Evolutionary conservation across 2,329 filamentous ascomycete species (phyloP), one percentile per base, ranked within the genome.

Genomic region (Paraphaeosphaeria minitans): DNA sequence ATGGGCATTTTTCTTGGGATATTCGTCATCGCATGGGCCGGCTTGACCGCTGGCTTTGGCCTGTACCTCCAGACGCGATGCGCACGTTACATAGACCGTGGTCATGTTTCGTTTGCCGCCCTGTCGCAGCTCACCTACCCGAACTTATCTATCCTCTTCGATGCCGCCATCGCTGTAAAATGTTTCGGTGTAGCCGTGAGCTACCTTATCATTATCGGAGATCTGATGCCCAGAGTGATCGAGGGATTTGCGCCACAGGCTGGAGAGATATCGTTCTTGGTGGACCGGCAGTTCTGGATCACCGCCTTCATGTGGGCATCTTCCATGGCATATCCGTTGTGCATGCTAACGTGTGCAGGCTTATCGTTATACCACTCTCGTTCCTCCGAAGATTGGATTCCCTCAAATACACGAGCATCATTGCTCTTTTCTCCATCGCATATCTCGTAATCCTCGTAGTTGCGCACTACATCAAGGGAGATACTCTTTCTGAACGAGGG

Each of bases 201-300:
- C 69, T 99, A 99, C 79, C 86, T 99, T 69, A 99, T 99, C 72
- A 98, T 99, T 71, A 98, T 99, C 67, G 95, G 95, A 52, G 95
- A 99, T 75, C 81, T 99, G 62, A 99, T 99, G 95, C 95, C 95
- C 0, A 94, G 93, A 41, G 95, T 99, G 10, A 88, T 95, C 24
- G 81, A 87, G 60, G 95, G 93, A 4, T 94, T 99, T 76, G 86
- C 87, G 61, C 83, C 85, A 49, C 80, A 82, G 51, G 85, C 85
- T 21, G 85, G 83, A 19, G 83, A 85, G 2, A 80, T 89, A 46
- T 84, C 87, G 1, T 98, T 94, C 71, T 79, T 98, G 63, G 84
- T 94, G 45, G 93, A 98, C 73, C 87, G 95, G 52, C 90, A 95
- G 74, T 99, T 99, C 75, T 99, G 95, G 95, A 91, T 99, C 61